Evolutionary conservation across 768 basidiomycete species (phyloP), one percentile per base, ranked within the genome.

Genomic region (Lactarius hatsudake): DNA sequence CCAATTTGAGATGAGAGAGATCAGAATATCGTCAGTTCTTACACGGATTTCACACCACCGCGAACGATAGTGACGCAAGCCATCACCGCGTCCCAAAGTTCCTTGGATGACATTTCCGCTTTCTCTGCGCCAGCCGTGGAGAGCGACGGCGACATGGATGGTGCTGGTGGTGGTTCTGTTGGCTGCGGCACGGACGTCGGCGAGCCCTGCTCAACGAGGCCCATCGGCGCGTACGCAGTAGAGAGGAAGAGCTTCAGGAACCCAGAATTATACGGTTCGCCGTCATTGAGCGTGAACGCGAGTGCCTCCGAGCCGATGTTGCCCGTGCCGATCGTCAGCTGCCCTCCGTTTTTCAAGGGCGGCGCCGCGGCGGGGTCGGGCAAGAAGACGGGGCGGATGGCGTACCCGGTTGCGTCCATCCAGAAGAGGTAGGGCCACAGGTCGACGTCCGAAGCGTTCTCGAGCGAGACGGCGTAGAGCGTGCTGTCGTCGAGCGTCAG

Each of bases 351-450:
- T 9, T 75, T 79, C 51, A 87, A 79, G 18, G 85, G 85, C 8
- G 86, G 77, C 20, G 73, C 59, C 26, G 72, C 59, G 40, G 76
- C 75, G 12, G 78, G 75, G 55, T 78, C 79, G 6, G 86, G 83
- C 58, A 82, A 82, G 73, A 86, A 85, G n/a, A 87, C 74, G 63
- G 85, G 78, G 63, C 80, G 82, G 67, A 85, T 84, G 60, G 78
- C 79, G 66, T 86, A 83, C 48, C 79, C 82, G 62, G 79, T 81
- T 3, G 84, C 81, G 71, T 87, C 85, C 83, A 88, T 84, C 72
- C 84, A 86, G 1, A 81, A 81, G 40, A 88, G 78, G 72, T 86
- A 86, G 38, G 87, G 85, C 86, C 86, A 88, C 34, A 88, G 80
- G 72, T 85, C 82, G 64, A 74, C 69, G 69, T 81, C 79, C 1